Percentiles rank a stretch among this genome's conserved stretches.
Conservation (phyloP, 805 yeast species). For the Candida verbasci region DNA sequence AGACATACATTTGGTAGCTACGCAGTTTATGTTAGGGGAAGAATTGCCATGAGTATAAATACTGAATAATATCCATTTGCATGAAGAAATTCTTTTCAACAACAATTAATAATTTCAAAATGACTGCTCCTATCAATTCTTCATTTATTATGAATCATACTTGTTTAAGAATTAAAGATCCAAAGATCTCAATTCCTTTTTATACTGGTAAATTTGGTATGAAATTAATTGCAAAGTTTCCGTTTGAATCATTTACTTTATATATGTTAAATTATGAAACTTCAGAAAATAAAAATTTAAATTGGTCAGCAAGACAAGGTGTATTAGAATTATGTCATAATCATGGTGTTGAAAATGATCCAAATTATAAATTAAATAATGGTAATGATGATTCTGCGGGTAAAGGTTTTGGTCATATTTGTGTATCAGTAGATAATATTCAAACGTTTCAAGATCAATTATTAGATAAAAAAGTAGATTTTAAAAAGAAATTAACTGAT, state of each 20-base stretch:
- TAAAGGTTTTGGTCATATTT: constrained; percentile 92
- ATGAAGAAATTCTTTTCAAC: too few relatives aligned
- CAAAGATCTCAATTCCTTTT: constrained; percentile 65
- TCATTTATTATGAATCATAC: constrained; percentile 56
- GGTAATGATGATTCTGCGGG: constrained; percentile 77
- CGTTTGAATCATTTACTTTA: constrained; percentile 56
- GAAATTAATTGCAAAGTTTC: constrained; percentile 49
- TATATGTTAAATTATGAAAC: constrained; percentile 63
- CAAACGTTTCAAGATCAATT: constrained; percentile 55
- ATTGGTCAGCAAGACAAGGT: constrained; percentile 53
- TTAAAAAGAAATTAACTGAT: constrained; percentile 79
- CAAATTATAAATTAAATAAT: constrained; percentile 55
- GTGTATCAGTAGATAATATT: constrained; percentile 81
- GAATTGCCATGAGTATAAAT: too few relatives aligned
- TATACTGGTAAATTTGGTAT: constrained; percentile 75
- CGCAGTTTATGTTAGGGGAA: too few relatives aligned
- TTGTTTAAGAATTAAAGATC: constrained; percentile 78
- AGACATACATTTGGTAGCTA: too few relatives aligned
- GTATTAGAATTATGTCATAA: constrained; percentile 80
- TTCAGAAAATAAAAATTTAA: constrained; percentile 29
- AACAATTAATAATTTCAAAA: too few relatives aligned
- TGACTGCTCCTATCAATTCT: constrained; percentile 28
- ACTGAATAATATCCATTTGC: too few relatives aligned
- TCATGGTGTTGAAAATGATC: constrained; percentile 64
- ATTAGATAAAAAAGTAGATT: constrained; percentile 58